phyloP scores from a whole-genome alignment of 345 rosid species.

The Moricandia arvensis region DNA sequence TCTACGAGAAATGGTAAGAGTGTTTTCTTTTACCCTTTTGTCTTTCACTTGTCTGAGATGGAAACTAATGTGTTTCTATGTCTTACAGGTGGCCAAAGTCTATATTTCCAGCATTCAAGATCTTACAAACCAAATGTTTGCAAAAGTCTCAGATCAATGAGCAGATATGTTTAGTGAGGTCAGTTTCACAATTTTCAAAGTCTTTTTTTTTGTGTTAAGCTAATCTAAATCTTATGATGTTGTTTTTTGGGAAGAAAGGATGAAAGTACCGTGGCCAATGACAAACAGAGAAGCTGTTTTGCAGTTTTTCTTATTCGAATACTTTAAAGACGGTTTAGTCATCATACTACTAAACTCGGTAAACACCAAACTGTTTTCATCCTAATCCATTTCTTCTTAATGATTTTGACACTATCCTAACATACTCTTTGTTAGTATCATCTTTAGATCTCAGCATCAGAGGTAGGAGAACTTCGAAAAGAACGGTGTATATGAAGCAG shows the following conservation, averaged over 20 bases:
- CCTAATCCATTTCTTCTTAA: slow-evolving; percentile 5
- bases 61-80: background rate
- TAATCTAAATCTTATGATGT: slow-evolving; percentile 27
- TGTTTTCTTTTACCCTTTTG: background rate
- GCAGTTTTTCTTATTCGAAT: slow-evolving; percentile 69
- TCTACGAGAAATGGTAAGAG: slow-evolving; percentile 79
- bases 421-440: background rate
- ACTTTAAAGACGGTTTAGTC: slow-evolving; percentile 65
- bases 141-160: slow-evolving; percentile 63
- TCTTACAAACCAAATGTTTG: slow-evolving; percentile 51
- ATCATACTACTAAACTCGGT: slow-evolving; percentile 71
- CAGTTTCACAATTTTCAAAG: slow-evolving; percentile 20
- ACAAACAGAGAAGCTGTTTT: slow-evolving; percentile 76
- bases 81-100: slow-evolving; percentile 87
- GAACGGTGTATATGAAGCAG: slow-evolving; percentile 57
- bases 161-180: slow-evolving; percentile 81
- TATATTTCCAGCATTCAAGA: slow-evolving; percentile 64
- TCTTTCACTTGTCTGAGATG: too few relatives aligned
- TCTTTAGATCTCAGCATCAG: slow-evolving; percentile 67
- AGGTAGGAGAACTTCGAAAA: slow-evolving; percentile 54
- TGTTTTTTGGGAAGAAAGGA: slow-evolving; percentile 74
- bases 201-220: slow-evolving; percentile 29
- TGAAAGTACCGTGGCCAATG: slow-evolving; percentile 93
- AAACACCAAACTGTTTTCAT: slow-evolving; percentile 9
- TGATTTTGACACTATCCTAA: slow-evolving; percentile 8